These are phyloP conservation scores for Tolypocladium tropicale DNA, from an alignment of 2,329 filamentous ascomycete species.

Conservation along the genomic window DNA sequence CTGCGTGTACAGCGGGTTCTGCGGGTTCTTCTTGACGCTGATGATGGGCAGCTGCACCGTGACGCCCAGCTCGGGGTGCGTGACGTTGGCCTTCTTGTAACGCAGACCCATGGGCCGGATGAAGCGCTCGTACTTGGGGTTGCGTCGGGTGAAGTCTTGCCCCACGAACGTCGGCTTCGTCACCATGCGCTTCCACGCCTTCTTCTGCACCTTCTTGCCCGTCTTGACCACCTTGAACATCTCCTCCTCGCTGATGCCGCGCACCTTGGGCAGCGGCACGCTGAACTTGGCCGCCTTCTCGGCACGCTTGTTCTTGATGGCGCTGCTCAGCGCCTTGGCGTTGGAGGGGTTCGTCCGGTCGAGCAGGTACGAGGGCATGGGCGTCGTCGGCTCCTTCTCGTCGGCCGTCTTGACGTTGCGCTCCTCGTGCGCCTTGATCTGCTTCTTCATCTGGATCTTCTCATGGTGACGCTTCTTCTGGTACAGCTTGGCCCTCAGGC, in stretches of 20 bases:
- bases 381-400: conserved; percentile 67
- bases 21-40: conserved; percentile 56
- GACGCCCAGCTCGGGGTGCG: conserved; percentile 69
- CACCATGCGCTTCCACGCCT: conserved; percentile 64
- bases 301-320: conserved; percentile 90
- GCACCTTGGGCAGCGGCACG: conserved; percentile 88
- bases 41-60: conserved; percentile 82
- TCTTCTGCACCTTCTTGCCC: conserved; percentile 87
- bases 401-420: conserved; percentile 86
- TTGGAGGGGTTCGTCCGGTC: conserved; percentile 58
- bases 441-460: conserved; percentile 97
- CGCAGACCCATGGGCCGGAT: conserved; percentile 39
- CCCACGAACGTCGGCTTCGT: conserved; percentile 66
- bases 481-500: conserved; percentile 85
- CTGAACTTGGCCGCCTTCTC: conserved; percentile 92
- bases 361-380: conserved; percentile 85
- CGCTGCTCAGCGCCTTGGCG: conserved; percentile 63
- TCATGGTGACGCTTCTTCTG: conserved; percentile 90
- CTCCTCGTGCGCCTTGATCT: conserved; percentile 91
- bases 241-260: conserved; percentile 85
- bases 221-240: conserved; percentile 97
- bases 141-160: conserved; percentile 76
- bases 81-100: conserved; percentile 44
- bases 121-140: conserved; percentile 64
- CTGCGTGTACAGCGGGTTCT: conserved; percentile 86